Conservation (phyloP, 1,284 basidiomycete genomes). For the Hymenochaete sp. region DNA sequence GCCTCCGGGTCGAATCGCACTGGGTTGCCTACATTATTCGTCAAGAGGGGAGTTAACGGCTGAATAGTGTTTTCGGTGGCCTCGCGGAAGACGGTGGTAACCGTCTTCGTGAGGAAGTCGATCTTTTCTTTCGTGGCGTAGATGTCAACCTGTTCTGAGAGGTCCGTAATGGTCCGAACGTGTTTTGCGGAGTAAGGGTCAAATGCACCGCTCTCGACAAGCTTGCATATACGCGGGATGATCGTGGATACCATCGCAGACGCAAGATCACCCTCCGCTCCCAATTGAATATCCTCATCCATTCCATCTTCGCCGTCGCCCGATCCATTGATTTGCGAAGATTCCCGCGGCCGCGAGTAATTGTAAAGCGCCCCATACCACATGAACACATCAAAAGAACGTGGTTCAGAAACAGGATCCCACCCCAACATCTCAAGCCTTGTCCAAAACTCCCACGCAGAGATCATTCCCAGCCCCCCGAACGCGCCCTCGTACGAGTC, state of each 20-base stretch:
- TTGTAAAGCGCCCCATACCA: constrained; percentile 78
- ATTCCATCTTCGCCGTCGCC: constrained; percentile 16
- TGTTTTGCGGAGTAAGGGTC: constrained; percentile 75
- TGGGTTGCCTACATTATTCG: constrained; percentile 27
- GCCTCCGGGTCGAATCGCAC: constrained; percentile 71
- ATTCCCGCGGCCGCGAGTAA: constrained; percentile 72
- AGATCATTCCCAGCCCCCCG: constrained; percentile 82
- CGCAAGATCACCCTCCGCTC: constrained; percentile 82
- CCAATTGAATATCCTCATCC: constrained; percentile 45
- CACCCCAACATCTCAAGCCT: constrained; percentile 80
- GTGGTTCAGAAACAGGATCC: constrained; percentile 58
- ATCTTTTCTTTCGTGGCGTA: constrained; percentile 69
- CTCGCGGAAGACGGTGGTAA: constrained; percentile 48
- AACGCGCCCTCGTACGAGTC: constrained; percentile 86
- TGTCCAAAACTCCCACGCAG: constrained; percentile 95
- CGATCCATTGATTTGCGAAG: constrained; percentile 8
- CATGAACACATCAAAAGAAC: constrained; percentile 66
- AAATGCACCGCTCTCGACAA: constrained; percentile 66
- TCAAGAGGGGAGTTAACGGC: constrained; percentile 37
- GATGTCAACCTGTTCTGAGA: constrained; percentile 76
- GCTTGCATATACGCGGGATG: constrained; percentile 64
- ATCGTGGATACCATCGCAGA: constrained; percentile 83
- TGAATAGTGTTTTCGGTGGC: constrained; percentile 42
- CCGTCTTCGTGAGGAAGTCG: constrained; percentile 60
- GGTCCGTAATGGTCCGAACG: constrained; percentile 57